Conservation (phyloP, 176 grass and related monocot species). For the Oryza punctata region DNA sequence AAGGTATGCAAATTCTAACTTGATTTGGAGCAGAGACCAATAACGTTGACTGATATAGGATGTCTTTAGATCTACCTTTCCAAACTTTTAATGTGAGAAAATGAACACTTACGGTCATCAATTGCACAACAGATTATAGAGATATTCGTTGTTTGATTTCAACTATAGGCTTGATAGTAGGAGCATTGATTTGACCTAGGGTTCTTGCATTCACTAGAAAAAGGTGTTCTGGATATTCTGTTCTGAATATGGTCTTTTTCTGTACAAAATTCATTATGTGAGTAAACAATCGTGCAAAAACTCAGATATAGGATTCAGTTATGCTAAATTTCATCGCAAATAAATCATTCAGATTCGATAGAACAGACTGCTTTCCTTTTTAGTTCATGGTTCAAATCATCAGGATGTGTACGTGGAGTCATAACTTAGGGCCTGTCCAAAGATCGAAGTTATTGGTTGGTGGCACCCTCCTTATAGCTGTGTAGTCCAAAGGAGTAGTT, state of each 20-base stretch:
- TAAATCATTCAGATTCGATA: not conserved
- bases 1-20: not conserved
- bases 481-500: not conserved
- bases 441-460: not conserved
- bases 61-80: not conserved
- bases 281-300: not conserved
- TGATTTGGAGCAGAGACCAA: not conserved
- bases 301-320: not conserved
- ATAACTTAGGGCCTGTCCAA: not conserved
- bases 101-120: not conserved
- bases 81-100: not conserved
- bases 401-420: not conserved
- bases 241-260: not conserved
- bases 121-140: not conserved
- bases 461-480: not conserved
- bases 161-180: not conserved
- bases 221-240: not conserved
- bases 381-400: not conserved
- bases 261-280: not conserved
- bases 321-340: not conserved
- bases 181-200: not conserved
- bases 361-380: not conserved
- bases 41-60: not conserved
- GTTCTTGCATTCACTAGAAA: not conserved
- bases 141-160: not conserved